phyloP scores from a whole-genome alignment of 73 alveolate species.

The Halteria grandinella region DNA sequence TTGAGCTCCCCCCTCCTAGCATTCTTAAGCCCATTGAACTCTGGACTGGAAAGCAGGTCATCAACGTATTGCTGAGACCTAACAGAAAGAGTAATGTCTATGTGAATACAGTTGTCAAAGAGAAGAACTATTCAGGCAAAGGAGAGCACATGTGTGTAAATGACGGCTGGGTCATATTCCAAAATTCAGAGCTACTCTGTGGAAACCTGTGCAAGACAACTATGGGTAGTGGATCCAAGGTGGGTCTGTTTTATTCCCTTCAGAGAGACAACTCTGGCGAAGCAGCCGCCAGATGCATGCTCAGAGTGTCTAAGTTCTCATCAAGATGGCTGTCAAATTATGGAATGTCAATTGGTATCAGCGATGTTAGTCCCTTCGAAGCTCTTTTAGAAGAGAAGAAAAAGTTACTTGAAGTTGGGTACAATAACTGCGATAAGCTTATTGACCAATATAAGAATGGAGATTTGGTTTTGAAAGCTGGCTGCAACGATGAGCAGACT shows the following conservation, averaged over 20 bases:
- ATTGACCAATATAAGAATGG: slow-evolving; percentile 80
- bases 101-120: slow-evolving; percentile 92
- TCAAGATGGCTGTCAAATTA: slow-evolving; percentile 97
- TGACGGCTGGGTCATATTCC: slow-evolving; percentile 98
- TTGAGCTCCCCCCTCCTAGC: slow-evolving; percentile 98
- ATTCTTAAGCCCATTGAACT: slow-evolving; percentile 96
- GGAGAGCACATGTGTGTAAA: slow-evolving; percentile 94
- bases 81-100: slow-evolving; percentile 80
- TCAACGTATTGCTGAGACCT: slow-evolving; percentile 92
- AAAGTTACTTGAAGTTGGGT: slow-evolving; percentile 71
- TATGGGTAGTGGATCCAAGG: slow-evolving; percentile 92
- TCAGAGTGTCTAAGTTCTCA: slow-evolving; percentile 97
- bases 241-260: slow-evolving; percentile 89
- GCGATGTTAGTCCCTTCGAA: slow-evolving; percentile 93
- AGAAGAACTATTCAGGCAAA: slow-evolving; percentile 81
- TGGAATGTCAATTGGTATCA: slow-evolving; percentile 98
- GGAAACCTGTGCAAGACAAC: slow-evolving; percentile 98
- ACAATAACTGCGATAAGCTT: slow-evolving; percentile 73
- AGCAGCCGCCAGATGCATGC: slow-evolving; percentile 95
- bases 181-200: slow-evolving; percentile 93
- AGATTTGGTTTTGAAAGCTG: slow-evolving; percentile 84
- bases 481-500: slow-evolving; percentile 93
- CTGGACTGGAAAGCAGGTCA: slow-evolving; percentile 99
- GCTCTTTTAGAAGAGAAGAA: slow-evolving; percentile 72
- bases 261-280: slow-evolving; percentile 89